These are phyloP conservation scores for Leccinum rimulosum DNA, from an alignment of 768 basidiomycete species.

Conservation along the genomic window DNA sequence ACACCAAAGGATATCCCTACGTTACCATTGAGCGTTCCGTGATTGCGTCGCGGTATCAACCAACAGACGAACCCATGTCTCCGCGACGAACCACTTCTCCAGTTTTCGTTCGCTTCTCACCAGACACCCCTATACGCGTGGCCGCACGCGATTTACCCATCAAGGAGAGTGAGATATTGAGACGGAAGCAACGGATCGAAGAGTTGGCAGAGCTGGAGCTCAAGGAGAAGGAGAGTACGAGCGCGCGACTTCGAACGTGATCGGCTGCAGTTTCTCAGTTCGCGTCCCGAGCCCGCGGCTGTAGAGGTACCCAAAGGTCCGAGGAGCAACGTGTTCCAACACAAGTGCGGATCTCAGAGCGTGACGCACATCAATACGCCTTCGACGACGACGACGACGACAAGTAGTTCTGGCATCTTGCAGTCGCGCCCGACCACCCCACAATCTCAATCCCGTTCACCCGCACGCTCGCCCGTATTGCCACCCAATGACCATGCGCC, in stretches of 20 bases:
- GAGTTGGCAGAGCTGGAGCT: too few species aligned
- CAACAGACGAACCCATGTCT: slow-evolving; percentile 40
- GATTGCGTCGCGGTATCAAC: slow-evolving; percentile 61
- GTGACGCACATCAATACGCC: slow-evolving; percentile 27
- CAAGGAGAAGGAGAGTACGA: too few species aligned
- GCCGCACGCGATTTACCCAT: too few species aligned
- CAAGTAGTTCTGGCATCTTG: too few species aligned
- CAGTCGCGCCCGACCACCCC: too few species aligned
- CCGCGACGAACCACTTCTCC: slow-evolving; percentile 41
- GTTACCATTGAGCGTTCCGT: slow-evolving; percentile 62
- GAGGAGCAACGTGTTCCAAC: slow-evolving; percentile 20
- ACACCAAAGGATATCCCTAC: slow-evolving; percentile 61
- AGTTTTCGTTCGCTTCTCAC: slow-evolving; percentile 21
- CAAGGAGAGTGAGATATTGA: too few species aligned
- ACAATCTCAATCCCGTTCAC: too few species aligned
- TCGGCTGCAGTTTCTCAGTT: slow-evolving; percentile 39
- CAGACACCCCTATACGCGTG: too few species aligned
- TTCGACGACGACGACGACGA: neutral
- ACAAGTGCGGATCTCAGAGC: slow-evolving; percentile 32
- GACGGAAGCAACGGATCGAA: too few species aligned
- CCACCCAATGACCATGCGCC: too few species aligned
- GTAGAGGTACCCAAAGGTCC: slow-evolving; percentile 34
- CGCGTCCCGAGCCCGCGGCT: slow-evolving; percentile 28
- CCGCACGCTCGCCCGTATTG: too few species aligned
- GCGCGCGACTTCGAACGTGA: slow-evolving; percentile 56